Base-by-base conservation (phyloP, 2,329 filamentous ascomycete genomes). In the Paraconiothyrium sp. region DNA sequence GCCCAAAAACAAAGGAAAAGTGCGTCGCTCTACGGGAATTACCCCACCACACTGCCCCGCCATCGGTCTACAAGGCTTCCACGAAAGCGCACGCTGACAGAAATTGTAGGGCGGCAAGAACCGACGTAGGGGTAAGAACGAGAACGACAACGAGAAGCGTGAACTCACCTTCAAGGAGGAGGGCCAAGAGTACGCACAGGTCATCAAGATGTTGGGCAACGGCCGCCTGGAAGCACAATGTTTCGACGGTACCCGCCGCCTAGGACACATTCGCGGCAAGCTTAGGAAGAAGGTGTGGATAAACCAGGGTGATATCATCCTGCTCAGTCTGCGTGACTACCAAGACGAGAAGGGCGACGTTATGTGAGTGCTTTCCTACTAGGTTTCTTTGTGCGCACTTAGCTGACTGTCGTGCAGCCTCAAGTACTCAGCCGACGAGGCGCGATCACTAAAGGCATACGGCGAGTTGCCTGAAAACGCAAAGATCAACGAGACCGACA, bases 1-100 rank as follows among this genome's bases (percentile, higher is more conserved):
- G 94, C 94, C 94, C 78, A 97, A 97, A 92, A 97, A 97, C 83
- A 97, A 97, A 90, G 94, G 94, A 94, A 97, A 97, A 85, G 93
- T 97, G 86, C 79, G 74, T 71, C n/a, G 48, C 62, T 16, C 27
- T 30, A 50, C n/a, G 58, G 27, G 39, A 30, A 65, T 52, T 65
- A 62, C 71, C 69, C 72, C 71, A 60, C 70, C 62, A 64, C 61
- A 52, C 61, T 68, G 68, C 67, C 69, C 72, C 69, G 67, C 70
- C 67, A 67, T 59, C 22, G 32, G 39, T 37, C 13, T 34, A 9
- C 34, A 30, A 55, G 20, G 49, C 24, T 34, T 20, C n/a, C 46
- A 55, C n/a, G 30, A 41, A 51, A 44, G 44, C 41, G 32, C 51
- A 59, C 49, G 24, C 70, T 77, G 59, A 73, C 65, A 49, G 5